phyloP scores from a whole-genome alignment of 1,139 yeast genomes.

The Meyerozyma carpophila region DNA sequence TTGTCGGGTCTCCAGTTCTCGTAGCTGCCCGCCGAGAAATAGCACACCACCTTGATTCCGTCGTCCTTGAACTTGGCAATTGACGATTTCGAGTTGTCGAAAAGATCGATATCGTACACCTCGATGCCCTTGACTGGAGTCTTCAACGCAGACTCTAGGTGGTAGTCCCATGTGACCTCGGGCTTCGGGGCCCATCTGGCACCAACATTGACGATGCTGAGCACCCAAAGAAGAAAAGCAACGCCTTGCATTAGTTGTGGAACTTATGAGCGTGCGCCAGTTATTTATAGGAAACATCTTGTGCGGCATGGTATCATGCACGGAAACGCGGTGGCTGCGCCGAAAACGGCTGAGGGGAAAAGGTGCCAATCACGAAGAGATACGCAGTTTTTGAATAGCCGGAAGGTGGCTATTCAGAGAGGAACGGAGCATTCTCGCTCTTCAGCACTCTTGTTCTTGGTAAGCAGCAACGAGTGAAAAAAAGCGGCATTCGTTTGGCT shows the following conservation, averaged over 20 bases:
- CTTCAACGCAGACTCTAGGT: neutral
- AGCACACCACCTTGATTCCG: slow-evolving; percentile 16
- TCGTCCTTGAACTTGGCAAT: slow-evolving; percentile 11
- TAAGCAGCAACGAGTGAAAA: too few species aligned
- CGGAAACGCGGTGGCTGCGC: neutral
- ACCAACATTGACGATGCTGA: neutral
- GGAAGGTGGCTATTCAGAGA: too few species aligned
- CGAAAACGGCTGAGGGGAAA: neutral
- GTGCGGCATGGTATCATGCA: neutral
- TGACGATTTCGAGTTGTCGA: slow-evolving; percentile 8
- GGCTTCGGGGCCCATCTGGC: neutral
- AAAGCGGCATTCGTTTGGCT: too few species aligned
- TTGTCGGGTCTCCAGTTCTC: slow-evolving; percentile 19
- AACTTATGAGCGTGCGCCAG: neutral
- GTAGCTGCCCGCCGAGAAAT: slow-evolving; percentile 21
- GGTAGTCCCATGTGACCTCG: neutral
- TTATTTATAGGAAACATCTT: neutral
- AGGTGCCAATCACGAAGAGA: too few species aligned
- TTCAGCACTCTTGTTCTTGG: too few species aligned
- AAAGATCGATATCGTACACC: slow-evolving; percentile 14
- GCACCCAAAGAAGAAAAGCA: neutral
- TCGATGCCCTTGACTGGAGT: neutral
- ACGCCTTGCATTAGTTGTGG: neutral
- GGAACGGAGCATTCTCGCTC: too few species aligned
- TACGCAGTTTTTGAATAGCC: too few species aligned